phyloP scores from a whole-genome alignment of 495 filamentous ascomycete genomes.

The Aspergillus asperescens region DNA sequence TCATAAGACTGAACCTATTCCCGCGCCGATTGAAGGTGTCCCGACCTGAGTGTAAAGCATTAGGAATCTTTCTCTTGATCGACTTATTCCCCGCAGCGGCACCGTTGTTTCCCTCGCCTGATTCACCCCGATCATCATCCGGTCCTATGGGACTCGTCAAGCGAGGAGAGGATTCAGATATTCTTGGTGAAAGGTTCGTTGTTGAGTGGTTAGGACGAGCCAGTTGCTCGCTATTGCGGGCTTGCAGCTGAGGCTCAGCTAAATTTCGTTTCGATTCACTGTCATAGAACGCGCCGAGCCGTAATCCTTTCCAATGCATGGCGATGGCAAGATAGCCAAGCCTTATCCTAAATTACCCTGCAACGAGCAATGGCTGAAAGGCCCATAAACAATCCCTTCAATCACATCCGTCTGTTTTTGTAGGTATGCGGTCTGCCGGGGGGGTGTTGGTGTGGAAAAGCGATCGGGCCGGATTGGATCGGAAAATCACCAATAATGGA shows the following conservation, averaged over 20 bases:
- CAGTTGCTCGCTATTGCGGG: slow-evolving; percentile 42
- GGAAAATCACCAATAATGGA: slow-evolving; percentile 15
- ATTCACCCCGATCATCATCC: slow-evolving; percentile 15
- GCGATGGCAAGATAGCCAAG: slow-evolving; percentile 20
- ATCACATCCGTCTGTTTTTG: slow-evolving; percentile 6
- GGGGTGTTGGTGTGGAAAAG: background rate
- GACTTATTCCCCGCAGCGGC: slow-evolving; percentile 16
- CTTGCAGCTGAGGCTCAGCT: slow-evolving; percentile 28
- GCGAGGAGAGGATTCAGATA: slow-evolving; percentile 39
- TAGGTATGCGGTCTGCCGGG: background rate
- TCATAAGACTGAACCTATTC: slow-evolving; percentile 82
- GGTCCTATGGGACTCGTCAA: slow-evolving; percentile 18
- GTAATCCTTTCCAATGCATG: slow-evolving; percentile 48
- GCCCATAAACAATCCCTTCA: slow-evolving; percentile 16
- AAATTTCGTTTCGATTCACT: slow-evolving; percentile 37
- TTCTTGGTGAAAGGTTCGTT: slow-evolving; percentile 27
- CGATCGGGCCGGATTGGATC: background rate
- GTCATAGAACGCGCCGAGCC: slow-evolving; percentile 35
- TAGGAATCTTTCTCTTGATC: slow-evolving; percentile 11
- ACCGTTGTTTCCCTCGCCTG: slow-evolving; percentile 9
- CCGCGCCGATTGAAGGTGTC: slow-evolving; percentile 30
- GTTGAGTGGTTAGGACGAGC: slow-evolving; percentile 34
- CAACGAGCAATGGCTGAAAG: slow-evolving; percentile 11
- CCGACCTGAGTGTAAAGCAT: slow-evolving; percentile 18
- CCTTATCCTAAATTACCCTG: slow-evolving; percentile 13